Evolutionary conservation across 2,329 filamentous ascomycete species (phyloP).

Genomic region (Aspergillus candidus): DNA sequence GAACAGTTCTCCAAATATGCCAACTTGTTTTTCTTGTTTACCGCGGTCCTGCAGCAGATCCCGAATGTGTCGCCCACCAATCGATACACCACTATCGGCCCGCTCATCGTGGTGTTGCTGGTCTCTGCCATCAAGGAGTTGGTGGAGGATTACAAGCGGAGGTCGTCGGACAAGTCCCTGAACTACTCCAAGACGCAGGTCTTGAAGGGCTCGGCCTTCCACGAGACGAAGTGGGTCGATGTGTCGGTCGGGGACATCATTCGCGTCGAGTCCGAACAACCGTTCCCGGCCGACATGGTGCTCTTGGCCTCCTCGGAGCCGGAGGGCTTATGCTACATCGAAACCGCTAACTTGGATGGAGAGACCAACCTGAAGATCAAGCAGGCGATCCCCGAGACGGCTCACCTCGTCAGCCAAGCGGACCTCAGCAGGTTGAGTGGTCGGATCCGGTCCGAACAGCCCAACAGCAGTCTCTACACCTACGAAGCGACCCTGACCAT

Average conservation of each 20-base stretch:
- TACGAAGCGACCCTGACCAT: conserved; percentile 95
- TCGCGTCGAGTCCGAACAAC: conserved; percentile 86
- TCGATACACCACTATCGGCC: conserved; percentile 90
- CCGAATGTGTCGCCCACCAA: conserved; percentile 93
- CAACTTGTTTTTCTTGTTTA: conserved; percentile 99
- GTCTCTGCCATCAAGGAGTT: conserved; percentile 96
- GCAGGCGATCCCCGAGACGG: conserved; percentile 90
- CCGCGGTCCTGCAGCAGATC: conserved; percentile 88
- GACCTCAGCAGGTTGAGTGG: conserved; percentile 83
- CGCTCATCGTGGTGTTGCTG: conserved; percentile 79
- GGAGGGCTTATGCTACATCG: conserved; percentile 96
- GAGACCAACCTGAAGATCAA: conserved; percentile 99
- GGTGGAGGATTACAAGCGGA: conserved; percentile 87
- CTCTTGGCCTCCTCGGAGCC: conserved; percentile 92
- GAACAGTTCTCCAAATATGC: conserved; percentile 99
- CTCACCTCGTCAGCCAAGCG: conserved; percentile 74
- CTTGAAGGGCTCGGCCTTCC: conserved; percentile 74
- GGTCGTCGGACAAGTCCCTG: conserved; percentile 75
- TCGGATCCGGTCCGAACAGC: conserved; percentile 86
- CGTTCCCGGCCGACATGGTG: conserved; percentile 90
- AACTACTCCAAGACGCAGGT: conserved; percentile 84
- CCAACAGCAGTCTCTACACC: conserved; percentile 96
- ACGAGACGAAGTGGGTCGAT: conserved; percentile 88
- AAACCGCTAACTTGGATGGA: conserved; percentile 94
- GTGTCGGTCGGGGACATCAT: conserved; percentile 89